phyloP scores from a whole-genome alignment of 208 protist species.

The Strigomonas oncopelti region DNA sequence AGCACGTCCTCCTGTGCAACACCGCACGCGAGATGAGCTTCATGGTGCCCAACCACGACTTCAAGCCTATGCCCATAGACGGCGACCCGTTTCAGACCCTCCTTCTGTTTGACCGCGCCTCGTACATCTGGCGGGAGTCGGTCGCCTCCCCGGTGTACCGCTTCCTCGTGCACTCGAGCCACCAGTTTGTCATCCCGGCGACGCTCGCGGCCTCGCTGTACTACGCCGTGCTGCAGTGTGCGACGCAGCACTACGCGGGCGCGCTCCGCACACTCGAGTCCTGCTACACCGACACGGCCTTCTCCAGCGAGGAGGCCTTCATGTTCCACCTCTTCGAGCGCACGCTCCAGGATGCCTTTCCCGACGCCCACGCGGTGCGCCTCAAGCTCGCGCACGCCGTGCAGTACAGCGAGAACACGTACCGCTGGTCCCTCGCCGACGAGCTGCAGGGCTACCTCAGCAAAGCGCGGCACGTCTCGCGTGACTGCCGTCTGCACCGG shows the following conservation, averaged over 20 bases:
- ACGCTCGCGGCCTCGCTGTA: slow-evolving; percentile 90
- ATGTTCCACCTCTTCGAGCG: slow-evolving; percentile 64
- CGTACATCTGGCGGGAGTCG: slow-evolving; percentile 64
- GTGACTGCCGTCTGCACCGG: slow-evolving; percentile 56
- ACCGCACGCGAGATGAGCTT: slow-evolving; percentile 49
- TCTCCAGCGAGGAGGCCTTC: slow-evolving; percentile 60
- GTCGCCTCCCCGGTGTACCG: slow-evolving; percentile 87
- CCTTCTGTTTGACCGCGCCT: slow-evolving; percentile 70
- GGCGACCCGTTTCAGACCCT: slow-evolving; percentile 53
- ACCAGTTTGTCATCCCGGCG: slow-evolving; percentile 81
- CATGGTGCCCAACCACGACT: slow-evolving; percentile 77
- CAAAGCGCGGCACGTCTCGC: slow-evolving; percentile 81
- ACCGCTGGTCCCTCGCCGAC: slow-evolving; percentile 57
- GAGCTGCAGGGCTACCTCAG: slow-evolving; percentile 79
- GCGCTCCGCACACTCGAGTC: slow-evolving; percentile 78
- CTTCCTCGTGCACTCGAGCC: slow-evolving; percentile 83
- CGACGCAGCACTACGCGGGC: slow-evolving; percentile 77
- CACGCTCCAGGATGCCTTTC: slow-evolving; percentile 57
- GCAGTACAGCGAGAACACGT: slow-evolving; percentile 66
- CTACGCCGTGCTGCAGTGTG: slow-evolving; percentile 87
- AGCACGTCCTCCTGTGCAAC: slow-evolving; percentile 68
- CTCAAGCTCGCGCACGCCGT: slow-evolving; percentile 86
- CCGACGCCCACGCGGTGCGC: slow-evolving; percentile 82
- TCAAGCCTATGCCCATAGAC: slow-evolving; percentile 37
- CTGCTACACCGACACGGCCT: slow-evolving; percentile 66